A percentile compares a stretch with the other conserved stretches of the same genome.
phyloP scores from a whole-genome alignment of 805 yeast genomes.

The Wickerhamiella hasegawae region DNA sequence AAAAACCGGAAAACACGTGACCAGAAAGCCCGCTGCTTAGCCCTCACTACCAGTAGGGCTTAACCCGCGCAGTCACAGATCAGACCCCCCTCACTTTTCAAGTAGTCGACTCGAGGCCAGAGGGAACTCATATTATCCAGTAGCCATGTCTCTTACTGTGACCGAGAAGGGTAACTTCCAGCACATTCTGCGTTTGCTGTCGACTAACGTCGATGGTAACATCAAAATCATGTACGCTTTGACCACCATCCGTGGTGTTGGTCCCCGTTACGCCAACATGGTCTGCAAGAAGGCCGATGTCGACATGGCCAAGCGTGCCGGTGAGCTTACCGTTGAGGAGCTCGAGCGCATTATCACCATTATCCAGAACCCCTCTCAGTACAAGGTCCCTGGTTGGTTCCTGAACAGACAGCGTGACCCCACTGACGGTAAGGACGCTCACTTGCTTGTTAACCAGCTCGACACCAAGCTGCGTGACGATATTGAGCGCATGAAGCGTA shows the following conservation, averaged over 20 bases:
- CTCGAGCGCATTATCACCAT: conserved; percentile 99
- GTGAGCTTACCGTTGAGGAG: conserved; percentile 99
- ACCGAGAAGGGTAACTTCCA: conserved; percentile 99
- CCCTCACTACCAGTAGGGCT: too few relatives aligned
- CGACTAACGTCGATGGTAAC: conserved; percentile 99
- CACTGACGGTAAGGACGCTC: conserved; percentile 98
- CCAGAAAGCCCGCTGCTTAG: too few relatives aligned
- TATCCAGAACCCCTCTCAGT: conserved; percentile 99
- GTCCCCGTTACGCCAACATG: conserved; percentile 99
- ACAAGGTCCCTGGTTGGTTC: conserved; percentile 99
- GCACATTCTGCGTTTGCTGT: conserved; percentile 99
- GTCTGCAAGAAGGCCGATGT: conserved; percentile 99
- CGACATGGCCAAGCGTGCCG: conserved; percentile 96
- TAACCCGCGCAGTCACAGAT: too few relatives aligned
- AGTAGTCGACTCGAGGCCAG: too few relatives aligned
- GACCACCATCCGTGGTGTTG: conserved; percentile 99
- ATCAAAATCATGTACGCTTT: conserved; percentile 99
- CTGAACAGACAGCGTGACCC: conserved; percentile 98
- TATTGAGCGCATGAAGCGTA: conserved; percentile 98
- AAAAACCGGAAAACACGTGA: too few relatives aligned
- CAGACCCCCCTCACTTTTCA: too few relatives aligned
- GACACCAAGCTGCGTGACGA: conserved; percentile 99
- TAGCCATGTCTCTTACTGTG: conserved; percentile 81
- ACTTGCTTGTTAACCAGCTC: conserved; percentile 95
- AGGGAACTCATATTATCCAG: too few relatives aligned